These are phyloP conservation scores for Aspergillus piperis DNA, from an alignment of 2,329 filamentous ascomycete genomes.

Conservation along the genomic window DNA sequence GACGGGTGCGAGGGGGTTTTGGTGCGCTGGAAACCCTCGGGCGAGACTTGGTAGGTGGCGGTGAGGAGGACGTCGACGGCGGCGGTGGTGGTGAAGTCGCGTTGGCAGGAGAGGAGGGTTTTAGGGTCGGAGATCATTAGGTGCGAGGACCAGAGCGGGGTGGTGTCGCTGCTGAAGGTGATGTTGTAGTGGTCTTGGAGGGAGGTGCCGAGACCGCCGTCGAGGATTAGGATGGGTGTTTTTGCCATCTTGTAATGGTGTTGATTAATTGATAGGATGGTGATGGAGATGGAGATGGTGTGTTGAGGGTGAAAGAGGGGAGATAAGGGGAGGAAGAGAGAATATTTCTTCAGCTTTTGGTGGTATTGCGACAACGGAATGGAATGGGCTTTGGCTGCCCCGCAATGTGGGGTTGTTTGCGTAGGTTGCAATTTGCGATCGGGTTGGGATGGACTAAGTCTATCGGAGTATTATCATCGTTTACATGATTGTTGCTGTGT, in stretches of 20 bases:
- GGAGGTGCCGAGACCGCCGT: conserved; percentile 68
- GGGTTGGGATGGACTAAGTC: too few species aligned
- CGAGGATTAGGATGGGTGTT: conserved; percentile 52
- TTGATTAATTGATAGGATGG: too few species aligned
- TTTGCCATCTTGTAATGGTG: too few species aligned
- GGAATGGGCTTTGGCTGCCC: background rate
- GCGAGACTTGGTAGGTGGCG: conserved; percentile 67
- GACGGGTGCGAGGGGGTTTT: conserved; percentile 44
- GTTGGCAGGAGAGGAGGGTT: conserved; percentile 58
- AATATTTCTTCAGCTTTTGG: background rate
- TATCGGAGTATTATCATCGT: too few species aligned
- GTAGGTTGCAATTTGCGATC: background rate
- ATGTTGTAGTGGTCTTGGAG: conserved; percentile 60
- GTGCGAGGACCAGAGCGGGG: conserved; percentile 68
- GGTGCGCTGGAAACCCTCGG: conserved; percentile 58
- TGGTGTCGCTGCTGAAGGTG: conserved; percentile 50
- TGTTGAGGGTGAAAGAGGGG: background rate
- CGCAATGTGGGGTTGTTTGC: background rate
- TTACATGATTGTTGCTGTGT: too few species aligned
- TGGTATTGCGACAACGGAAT: background rate
- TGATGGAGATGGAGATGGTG: too few species aligned
- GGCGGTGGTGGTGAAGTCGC: conserved; percentile 53
- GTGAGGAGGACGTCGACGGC: conserved; percentile 66
- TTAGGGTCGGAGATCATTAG: conserved; percentile 58
- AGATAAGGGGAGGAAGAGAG: too few species aligned